A percentile compares a stretch with the other conserved stretches of the same genome.
phyloP scores from a whole-genome alignment of 2,329 filamentous ascomycete genomes.

The Cladosporium sphaerospermum region DNA sequence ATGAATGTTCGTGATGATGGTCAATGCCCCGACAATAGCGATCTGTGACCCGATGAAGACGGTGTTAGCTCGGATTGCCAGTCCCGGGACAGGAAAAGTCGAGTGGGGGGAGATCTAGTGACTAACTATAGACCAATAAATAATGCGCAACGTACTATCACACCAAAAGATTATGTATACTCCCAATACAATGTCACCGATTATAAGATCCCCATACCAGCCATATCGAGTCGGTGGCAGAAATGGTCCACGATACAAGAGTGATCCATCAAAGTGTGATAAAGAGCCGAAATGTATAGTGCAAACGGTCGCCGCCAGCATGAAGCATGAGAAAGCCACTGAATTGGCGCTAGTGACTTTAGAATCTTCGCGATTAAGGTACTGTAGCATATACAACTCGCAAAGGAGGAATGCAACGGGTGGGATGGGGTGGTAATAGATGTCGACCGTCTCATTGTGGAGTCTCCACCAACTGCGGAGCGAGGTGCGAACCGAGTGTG shows the following conservation, averaged over 20 bases:
- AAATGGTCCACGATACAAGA: constrained; percentile 20
- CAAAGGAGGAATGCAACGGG: constrained; percentile 15
- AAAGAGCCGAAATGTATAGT: constrained; percentile 16
- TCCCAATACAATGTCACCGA: not conserved
- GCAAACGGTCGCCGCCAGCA: constrained; percentile 17
- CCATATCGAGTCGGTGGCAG: constrained; percentile 19
- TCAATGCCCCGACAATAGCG: not conserved
- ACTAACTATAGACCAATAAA: not conserved
- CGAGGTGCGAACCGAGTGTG: not conserved
- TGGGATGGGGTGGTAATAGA: constrained; percentile 20
- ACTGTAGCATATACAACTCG: constrained; percentile 16
- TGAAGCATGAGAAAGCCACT: constrained; percentile 20
- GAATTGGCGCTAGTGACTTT: constrained; percentile 15
- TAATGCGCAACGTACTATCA: not conserved
- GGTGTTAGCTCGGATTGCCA: no score
- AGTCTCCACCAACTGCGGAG: constrained; percentile 9
- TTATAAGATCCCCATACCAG: constrained; percentile 2
- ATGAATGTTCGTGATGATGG: constrained; percentile 7
- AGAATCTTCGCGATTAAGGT: constrained; percentile 16
- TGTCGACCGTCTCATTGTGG: constrained; percentile 24
- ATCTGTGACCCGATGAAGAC: not conserved
- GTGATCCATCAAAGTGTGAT: constrained; percentile 29
- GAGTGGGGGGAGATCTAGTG: not conserved
- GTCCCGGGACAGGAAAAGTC: not conserved
- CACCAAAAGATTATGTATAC: not conserved